Evolutionary conservation across 306 rosid species (phyloP).

Genomic region (Clitoria ternatea): DNA sequence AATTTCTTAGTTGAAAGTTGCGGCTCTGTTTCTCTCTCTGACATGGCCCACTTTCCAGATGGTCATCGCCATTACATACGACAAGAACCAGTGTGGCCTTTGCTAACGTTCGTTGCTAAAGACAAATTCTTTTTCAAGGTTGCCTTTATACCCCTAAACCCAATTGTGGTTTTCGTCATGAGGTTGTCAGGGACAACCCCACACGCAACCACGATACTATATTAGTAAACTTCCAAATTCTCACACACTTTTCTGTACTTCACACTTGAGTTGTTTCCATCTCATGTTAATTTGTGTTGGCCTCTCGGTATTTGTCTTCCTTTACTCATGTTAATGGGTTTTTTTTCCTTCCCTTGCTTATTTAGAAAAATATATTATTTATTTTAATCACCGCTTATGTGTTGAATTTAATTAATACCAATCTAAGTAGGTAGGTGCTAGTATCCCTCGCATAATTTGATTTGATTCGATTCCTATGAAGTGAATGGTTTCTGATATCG

Average conservation of each 20-base stretch:
- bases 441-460: background rate
- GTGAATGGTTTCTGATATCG: background rate
- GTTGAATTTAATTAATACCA: background rate
- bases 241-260: background rate
- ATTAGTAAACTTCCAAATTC: constrained; percentile 17
- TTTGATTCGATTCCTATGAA: background rate
- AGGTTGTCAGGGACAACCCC: constrained; percentile 28
- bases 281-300: constrained; percentile 6
- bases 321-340: background rate
- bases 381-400: background rate
- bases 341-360: background rate
- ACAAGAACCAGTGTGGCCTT: constrained; percentile 37
- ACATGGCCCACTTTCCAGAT: constrained; percentile 24
- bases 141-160: constrained; percentile 17
- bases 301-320: background rate
- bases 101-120: constrained; percentile 15
- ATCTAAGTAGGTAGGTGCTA: background rate
- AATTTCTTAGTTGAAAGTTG: background rate
- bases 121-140: background rate
- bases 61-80: constrained; percentile 32
- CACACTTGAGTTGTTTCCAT: background rate
- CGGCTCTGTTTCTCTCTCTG: background rate
- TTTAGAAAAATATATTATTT: too few relatives aligned
- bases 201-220: constrained; percentile 25
- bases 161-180: constrained; percentile 19